Base-by-base conservation (phyloP, 805 yeast genomes). In the Candida wancherniae region DNA sequence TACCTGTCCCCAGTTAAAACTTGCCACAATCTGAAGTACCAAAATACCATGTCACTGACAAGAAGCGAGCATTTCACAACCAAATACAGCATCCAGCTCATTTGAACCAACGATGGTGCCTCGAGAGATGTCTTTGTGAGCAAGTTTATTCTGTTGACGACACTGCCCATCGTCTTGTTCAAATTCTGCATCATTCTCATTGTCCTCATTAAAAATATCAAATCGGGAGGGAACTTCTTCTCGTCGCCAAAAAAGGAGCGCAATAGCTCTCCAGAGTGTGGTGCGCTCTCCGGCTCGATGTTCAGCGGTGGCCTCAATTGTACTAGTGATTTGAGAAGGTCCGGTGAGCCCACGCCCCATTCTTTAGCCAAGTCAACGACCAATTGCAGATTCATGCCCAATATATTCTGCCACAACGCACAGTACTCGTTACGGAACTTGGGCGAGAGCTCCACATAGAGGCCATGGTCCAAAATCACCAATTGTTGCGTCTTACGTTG, bases 161-260 rank as follows among this genome's bases (percentile, higher is more conserved):
- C 90, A 10, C 85, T 73, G 4, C 80, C 84, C 50, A 72, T 73
- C 20, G 59, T 60, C 42, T 74, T 75, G 51, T 84, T 83, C 40
- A 80, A 55, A 15, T 77, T 77, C 50, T 82, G 90, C 29, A 84
- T 69, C 63, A 83, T 81, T 37, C 88, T 62, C 81, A 81, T 79
- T 8, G 84, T 68, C 46, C 90, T 60, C 33, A 81, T 75, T 5
- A 84, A 57, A 44, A 83, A 82, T 12, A 79, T 63, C 32, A 83
- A 53, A 26, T 75, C 77, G 38, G 77, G 55, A 3, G 94, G 94
- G 48, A 84, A 76, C 52, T 72, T 71, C 28, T 72, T 71, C 5
- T 79, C 68, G 50, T 81, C 85, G 34, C 73, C 55, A 34, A 83
- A 61, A 40, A 83, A 77, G 30, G 61, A 59, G 37, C 63, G 62